Conservation (phyloP, 75 land plant genomes). For the Cupressus sempervirens region DNA sequence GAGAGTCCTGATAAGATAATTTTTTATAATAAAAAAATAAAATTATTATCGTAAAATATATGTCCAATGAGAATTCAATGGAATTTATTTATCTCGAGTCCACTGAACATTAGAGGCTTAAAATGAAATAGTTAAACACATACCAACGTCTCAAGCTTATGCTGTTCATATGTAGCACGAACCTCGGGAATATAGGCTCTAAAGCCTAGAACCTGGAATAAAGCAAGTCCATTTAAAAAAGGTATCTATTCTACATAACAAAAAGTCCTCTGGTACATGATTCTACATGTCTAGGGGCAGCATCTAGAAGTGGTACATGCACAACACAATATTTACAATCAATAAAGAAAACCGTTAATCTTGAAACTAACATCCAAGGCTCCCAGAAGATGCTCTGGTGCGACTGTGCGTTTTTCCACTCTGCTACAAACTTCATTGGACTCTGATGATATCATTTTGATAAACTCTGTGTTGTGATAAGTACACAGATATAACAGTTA, state of each 20-base stretch:
- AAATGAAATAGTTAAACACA: background rate
- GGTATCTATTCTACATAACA: background rate
- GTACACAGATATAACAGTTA: background rate
- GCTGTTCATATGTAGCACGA: conserved; percentile 91
- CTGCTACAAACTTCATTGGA: conserved; percentile 95
- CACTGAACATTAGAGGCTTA: background rate
- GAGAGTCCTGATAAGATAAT: conserved; percentile 49
- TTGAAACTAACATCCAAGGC: conserved; percentile 70
- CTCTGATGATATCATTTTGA: conserved; percentile 89
- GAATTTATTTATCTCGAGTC: background rate
- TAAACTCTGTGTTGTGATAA: conserved; percentile 64
- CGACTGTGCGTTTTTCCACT: conserved; percentile 92
- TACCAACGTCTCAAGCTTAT: conserved; percentile 85
- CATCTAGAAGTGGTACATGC: background rate
- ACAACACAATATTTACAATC: conserved; percentile 7
- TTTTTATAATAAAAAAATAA: background rate
- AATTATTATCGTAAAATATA: background rate
- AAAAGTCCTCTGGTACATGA: background rate
- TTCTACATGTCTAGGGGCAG: background rate
- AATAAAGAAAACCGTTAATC: background rate
- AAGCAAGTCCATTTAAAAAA: background rate
- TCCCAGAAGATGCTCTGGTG: conserved; percentile 94
- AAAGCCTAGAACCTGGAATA: conserved; percentile 77
- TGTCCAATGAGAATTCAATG: background rate
- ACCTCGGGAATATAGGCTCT: conserved; percentile 92